Evolutionary conservation across 1,284 basidiomycete genomes (phyloP), one percentile per base, ranked within the genome.

Genomic region (Pyrrhoderma lamaoense): DNA sequence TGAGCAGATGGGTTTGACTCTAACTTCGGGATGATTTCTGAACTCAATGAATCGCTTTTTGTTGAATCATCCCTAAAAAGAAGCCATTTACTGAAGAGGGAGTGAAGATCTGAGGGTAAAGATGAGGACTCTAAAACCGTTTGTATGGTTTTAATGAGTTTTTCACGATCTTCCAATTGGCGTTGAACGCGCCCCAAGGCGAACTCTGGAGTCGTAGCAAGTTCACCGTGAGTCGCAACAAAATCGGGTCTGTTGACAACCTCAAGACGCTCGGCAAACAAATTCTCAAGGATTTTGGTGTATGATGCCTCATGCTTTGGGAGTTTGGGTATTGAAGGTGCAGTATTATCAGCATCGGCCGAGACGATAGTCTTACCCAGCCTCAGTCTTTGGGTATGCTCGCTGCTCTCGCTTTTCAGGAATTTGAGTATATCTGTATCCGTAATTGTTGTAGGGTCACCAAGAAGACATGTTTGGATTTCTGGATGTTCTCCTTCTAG

Each of bases 291-390:
- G 49, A 98, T 87, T 64, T 87, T 86, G 57, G 87, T 92, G 74
- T 99, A 99, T 3, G 93, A 86, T 11, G 80, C 72, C 70, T 99
- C 95, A 65, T 97, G 91, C 63, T 85, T 84, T 27, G 93, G 93
- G 36, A 91, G 70, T 56, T 82, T 80, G 13, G 83, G 82, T 8
- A 72, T 56, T 11, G 46, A 21, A n/a, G 44, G 42, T n/a, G 31
- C 38, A 9, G 42, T 11, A 13, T 9, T 49, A 42, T 25, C 27
- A n/a, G 45, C 11, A 38, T 42, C 42, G 8, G 27, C n/a, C 8
- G 45, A 27, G 16, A 14, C 22, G 25, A 37, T 3, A 7, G 49
- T 27, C 40, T 39, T 52, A 19, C 79, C 80, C 11, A 85, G 67
- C 8, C 65, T 67, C 13, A 82, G 62, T 8, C 73, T 75, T 11